Evolutionary conservation across 2,329 filamentous ascomycete species (phyloP), one percentile per base, ranked within the genome.

Genomic region (Calonectria leucothoes): DNA sequence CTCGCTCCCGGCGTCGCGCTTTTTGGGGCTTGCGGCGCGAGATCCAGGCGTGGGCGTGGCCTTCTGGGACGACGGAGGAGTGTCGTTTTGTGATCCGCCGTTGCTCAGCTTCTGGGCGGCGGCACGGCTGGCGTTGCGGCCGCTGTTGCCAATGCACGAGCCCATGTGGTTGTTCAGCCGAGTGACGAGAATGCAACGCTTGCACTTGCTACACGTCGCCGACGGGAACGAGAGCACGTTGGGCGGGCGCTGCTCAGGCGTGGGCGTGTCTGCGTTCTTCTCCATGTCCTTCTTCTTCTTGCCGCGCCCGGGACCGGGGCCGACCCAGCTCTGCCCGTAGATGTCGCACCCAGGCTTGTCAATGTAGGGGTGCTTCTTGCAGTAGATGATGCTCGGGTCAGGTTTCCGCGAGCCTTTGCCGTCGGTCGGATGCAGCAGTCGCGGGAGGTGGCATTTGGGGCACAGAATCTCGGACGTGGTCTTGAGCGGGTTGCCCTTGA

Each of bases 231-330:
- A 91, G 37, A 93, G 87, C 66, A 92, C 90, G 78, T 93, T 92
- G 11, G 89, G 87, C 14, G 91, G 90, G 25, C 89, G 86, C 73
- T 91, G 88, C 74, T 91, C 91, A 7, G 89, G 84, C 14, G 85
- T 85, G 15, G 87, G 84, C 23, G 86, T 87, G 73, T 90, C 89
- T 76, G 86, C 82, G 57, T 87, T 91, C 86, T 91, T 92, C 82
- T 92, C 91, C 86, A 92, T 92, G 82, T 93, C 93, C 88, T 94
- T 95, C 89, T 93, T 95, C 87, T 94, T 94, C 86, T 94, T 94
- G 73, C 93, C 94, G 73, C 93, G 90, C 17, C 92, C 92, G 27
- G 92, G 92, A 0, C 90, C 90, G 27, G 93, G 93, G 23, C 92
- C 92, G 17, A 94, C 92, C 89, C 94, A 96, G 33, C 93, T 94